These are phyloP conservation scores for Laetiporus sulphureus DNA, from an alignment of 1,284 basidiomycete genomes.

Conservation along the genomic window DNA sequence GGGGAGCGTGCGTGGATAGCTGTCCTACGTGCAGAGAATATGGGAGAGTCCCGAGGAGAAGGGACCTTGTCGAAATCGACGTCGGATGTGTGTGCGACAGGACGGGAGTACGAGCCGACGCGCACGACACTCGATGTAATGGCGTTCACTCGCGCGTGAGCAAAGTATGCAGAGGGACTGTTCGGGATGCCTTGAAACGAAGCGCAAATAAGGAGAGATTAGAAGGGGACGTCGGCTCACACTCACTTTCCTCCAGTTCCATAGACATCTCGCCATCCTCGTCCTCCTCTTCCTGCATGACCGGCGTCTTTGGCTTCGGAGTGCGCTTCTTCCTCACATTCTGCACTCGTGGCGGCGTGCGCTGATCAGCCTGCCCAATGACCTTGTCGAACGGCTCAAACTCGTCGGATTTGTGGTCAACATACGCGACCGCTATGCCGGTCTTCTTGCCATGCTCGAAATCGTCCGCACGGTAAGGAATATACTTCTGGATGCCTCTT, in stretches of 20 bases:
- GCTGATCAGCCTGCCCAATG: constrained; percentile 61
- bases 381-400: constrained; percentile 79
- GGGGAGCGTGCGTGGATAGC: constrained; percentile 31
- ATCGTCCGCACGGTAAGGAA: constrained; percentile 71
- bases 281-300: constrained; percentile 17
- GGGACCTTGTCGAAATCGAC: constrained; percentile 64
- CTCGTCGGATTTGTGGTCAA: constrained; percentile 73
- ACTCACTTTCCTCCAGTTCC: constrained; percentile 58
- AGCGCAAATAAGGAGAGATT: background rate
- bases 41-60: constrained; percentile 35
- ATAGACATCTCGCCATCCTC: constrained; percentile 58
- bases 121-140: constrained; percentile 42
- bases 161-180: constrained; percentile 52
- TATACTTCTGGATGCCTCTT: constrained; percentile 43
- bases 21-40: constrained; percentile 29
- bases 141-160: constrained; percentile 38
- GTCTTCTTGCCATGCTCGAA: constrained; percentile 71
- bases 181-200: constrained; percentile 19
- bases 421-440: constrained; percentile 57
- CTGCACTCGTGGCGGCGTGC: constrained; percentile 48
- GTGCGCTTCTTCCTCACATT: constrained; percentile 34
- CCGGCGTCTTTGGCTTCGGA: constrained; percentile 27
- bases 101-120: constrained; percentile 43
- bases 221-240: background rate
- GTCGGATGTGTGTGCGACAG: constrained; percentile 44